These are phyloP conservation scores for Chytriomyces hyalinus DNA, from an alignment of 192 early-diverging fungal genomes.

Conservation along the genomic window DNA sequence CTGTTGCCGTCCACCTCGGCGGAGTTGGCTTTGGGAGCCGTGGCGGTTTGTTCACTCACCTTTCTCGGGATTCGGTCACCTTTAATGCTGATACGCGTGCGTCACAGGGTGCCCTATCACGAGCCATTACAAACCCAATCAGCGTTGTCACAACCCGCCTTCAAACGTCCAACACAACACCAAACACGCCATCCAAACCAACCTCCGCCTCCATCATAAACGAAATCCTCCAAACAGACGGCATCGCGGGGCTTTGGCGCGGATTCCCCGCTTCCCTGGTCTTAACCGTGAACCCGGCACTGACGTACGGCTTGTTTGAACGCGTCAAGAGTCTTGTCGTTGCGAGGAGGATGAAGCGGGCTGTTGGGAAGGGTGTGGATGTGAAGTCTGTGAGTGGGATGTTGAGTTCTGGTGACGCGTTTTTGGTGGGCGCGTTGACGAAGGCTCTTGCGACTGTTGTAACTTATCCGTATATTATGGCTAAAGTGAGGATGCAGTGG, in stretches of 20 bases:
- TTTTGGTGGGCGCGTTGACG: constrained; percentile 88
- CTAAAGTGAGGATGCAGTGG: constrained; percentile 91
- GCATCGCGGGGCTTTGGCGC: constrained; percentile 80
- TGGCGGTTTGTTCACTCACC: constrained; percentile 49
- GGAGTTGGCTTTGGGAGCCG: constrained; percentile 86
- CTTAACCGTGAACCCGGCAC: constrained; percentile 88
- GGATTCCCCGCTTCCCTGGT: constrained; percentile 90
- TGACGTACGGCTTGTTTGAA: constrained; percentile 96
- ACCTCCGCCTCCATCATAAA: constrained; percentile 63
- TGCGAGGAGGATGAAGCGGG: neutral
- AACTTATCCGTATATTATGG: constrained; percentile 95
- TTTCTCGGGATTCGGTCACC: too few relatives aligned
- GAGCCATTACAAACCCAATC: constrained; percentile 87
- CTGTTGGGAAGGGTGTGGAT: constrained; percentile 1
- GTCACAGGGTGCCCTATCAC: constrained; percentile 73
- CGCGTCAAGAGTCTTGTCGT: constrained; percentile 52
- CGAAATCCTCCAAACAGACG: constrained; percentile 79
- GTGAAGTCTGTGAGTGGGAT: neutral
- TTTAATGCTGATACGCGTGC: too few relatives aligned
- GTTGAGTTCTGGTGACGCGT: constrained; percentile 76
- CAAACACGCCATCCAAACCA: constrained; percentile 57
- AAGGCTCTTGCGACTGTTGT: constrained; percentile 84
- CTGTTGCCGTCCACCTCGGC: constrained; percentile 68
- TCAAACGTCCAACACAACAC: constrained; percentile 64
- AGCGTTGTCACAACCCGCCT: constrained; percentile 82